Evolutionary conservation across 106 monocot genomes (phyloP).

Genomic region (Platanthera guangdongensis): DNA sequence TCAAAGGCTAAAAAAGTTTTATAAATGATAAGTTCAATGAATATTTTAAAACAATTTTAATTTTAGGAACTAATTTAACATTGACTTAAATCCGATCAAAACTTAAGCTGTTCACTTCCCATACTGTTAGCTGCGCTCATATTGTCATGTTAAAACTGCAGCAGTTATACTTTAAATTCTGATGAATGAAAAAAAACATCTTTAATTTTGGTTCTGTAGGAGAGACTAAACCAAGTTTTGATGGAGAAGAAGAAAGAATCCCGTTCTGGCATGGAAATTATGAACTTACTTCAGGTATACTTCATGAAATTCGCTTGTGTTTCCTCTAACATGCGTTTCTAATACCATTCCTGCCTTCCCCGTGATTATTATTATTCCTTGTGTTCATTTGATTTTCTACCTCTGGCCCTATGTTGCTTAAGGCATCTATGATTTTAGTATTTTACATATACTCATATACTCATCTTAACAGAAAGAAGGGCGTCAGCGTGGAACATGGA

Average conservation of each 20-base stretch:
- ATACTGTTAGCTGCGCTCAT: neutral
- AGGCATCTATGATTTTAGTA: neutral
- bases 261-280: slow-evolving; percentile 93
- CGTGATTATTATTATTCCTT: neutral
- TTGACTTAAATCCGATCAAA: no score
- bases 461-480: slow-evolving; percentile 86
- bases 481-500: slow-evolving; percentile 96
- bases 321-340: neutral
- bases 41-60: no score
- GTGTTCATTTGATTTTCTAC: neutral
- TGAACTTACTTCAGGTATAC: slow-evolving; percentile 94
- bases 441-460: neutral
- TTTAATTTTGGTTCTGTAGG: slow-evolving; percentile 33
- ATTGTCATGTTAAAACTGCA: neutral
- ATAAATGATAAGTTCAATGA: no score
- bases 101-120: neutral
- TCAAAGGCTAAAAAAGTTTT: no score
- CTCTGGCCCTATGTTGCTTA: neutral
- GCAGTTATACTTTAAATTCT: neutral
- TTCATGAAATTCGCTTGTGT: neutral
- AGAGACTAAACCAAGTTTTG: slow-evolving; percentile 92
- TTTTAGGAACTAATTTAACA: no score
- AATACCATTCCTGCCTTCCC: neutral
- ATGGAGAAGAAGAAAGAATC: slow-evolving; percentile 99
- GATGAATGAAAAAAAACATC: slow-evolving; percentile 3